phyloP scores from a whole-genome alignment of 139 green algal genomes.

The Chlorella sorokiniana region DNA sequence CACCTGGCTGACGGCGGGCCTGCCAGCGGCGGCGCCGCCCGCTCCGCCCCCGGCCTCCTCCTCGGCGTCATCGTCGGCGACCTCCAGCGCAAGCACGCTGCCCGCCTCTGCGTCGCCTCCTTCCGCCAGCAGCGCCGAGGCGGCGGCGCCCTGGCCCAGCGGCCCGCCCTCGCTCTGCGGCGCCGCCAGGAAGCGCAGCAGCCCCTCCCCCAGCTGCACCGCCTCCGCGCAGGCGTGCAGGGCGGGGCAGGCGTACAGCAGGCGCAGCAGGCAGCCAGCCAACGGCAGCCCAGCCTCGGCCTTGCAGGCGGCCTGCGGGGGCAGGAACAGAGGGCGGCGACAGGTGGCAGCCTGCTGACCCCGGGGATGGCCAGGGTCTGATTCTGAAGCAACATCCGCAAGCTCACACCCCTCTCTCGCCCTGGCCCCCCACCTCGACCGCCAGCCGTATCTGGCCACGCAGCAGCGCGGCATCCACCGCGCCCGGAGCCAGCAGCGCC shows the following conservation, averaged over 20 bases:
- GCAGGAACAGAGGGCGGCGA: neutral
- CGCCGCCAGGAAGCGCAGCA: slow-evolving; percentile 30
- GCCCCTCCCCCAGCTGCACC: slow-evolving; percentile 20
- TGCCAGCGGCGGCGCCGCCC: neutral
- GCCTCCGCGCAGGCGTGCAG: slow-evolving; percentile 10
- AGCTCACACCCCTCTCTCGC: too few relatives aligned
- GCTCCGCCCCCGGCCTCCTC: too few relatives aligned
- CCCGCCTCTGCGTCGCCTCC: too few relatives aligned
- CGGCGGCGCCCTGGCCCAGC: neutral
- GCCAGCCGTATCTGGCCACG: slow-evolving; percentile 2
- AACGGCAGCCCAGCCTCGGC: neutral
- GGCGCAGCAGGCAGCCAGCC: slow-evolving; percentile 30
- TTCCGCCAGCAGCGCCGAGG: neutral
- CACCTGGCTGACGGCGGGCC: neutral
- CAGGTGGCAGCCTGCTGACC: neutral
- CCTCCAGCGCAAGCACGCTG: too few relatives aligned
- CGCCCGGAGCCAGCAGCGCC: neutral
- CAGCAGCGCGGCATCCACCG: neutral
- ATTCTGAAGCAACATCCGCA: too few relatives aligned
- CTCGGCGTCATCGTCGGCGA: too few relatives aligned
- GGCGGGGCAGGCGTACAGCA: neutral
- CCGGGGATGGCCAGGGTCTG: neutral
- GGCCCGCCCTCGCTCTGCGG: slow-evolving; percentile 16
- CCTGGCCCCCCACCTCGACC: slow-evolving; percentile 1
- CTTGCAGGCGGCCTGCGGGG: slow-evolving; percentile 27